phyloP scores from a whole-genome alignment of 2,329 filamentous ascomycete genomes.

The Botryotinia calthae region DNA sequence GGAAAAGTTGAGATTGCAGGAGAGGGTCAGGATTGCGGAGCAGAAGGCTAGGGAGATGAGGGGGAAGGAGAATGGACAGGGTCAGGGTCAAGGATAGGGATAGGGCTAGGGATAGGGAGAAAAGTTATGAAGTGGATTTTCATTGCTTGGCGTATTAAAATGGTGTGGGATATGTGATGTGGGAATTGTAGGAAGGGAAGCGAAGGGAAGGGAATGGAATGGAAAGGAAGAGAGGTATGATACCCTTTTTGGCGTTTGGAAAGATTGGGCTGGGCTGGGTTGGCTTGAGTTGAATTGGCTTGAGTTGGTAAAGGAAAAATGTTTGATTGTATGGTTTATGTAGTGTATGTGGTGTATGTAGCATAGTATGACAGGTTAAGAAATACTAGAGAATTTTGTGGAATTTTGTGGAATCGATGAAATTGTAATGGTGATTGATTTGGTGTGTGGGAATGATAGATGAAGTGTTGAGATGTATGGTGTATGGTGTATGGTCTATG shows the following conservation, averaged over 20 bases:
- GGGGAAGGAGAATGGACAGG: neutral
- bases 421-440: neutral
- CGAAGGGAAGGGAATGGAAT: no score
- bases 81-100: neutral
- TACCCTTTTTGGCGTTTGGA: constrained; percentile 5
- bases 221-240: neutral
- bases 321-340: neutral
- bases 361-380: neutral
- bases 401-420: neutral
- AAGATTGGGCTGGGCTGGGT: neutral
- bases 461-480: neutral
- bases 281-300: neutral
- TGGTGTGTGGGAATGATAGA: neutral
- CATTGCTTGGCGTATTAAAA: neutral
- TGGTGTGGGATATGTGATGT: neutral
- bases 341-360: neutral
- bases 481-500: no score
- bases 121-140: neutral
- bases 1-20: constrained; percentile 11
- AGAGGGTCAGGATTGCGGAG: constrained; percentile 1
- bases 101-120: neutral
- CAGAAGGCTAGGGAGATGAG: constrained; percentile 6
- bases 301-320: neutral
- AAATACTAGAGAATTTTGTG: neutral
- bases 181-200: neutral